phyloP scores from a whole-genome alignment of 176 grass and related monocot species.

The Raddia distichophylla region DNA sequence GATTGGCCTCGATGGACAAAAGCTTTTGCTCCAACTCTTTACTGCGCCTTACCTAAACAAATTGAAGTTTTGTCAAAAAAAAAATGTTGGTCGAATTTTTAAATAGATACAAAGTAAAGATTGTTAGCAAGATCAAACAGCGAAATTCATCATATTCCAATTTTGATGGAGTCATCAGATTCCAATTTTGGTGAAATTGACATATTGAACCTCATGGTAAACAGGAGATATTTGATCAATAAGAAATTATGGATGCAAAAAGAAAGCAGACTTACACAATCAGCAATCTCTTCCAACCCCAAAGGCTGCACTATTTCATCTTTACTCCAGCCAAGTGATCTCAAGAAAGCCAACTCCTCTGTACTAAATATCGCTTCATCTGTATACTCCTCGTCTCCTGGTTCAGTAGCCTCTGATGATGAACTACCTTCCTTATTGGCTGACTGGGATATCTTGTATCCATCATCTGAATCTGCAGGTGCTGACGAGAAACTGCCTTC shows the following conservation, averaged over 20 bases:
- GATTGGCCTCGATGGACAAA: constrained; percentile 49
- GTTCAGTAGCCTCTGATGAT: constrained; percentile 54
- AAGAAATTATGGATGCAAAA: constrained; percentile 36
- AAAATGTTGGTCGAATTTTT: constrained; percentile 4
- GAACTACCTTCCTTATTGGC: constrained; percentile 48
- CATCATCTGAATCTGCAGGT: constrained; percentile 57
- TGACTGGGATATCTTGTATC: constrained; percentile 47
- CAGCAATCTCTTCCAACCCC: constrained; percentile 64
- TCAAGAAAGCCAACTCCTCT: constrained; percentile 57
- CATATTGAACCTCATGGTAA: constrained; percentile 10
- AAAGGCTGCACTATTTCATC: constrained; percentile 62
- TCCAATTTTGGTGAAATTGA: constrained; percentile 1
- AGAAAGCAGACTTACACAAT: constrained; percentile 45
- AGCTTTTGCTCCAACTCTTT: constrained; percentile 50
- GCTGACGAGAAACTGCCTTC: constrained; percentile 48
- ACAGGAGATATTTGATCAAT: neutral
- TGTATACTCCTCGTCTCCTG: constrained; percentile 41
- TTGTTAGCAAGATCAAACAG: neutral
- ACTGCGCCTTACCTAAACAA: constrained; percentile 46
- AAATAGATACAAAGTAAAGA: neutral
- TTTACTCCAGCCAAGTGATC: constrained; percentile 63
- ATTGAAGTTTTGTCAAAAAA: constrained; percentile 28
- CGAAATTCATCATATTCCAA: neutral
- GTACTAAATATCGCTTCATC: constrained; percentile 34
- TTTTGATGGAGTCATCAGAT: neutral